Conservation (phyloP, 2,329 filamentous ascomycete species). For the Bipolaris oryzae region DNA sequence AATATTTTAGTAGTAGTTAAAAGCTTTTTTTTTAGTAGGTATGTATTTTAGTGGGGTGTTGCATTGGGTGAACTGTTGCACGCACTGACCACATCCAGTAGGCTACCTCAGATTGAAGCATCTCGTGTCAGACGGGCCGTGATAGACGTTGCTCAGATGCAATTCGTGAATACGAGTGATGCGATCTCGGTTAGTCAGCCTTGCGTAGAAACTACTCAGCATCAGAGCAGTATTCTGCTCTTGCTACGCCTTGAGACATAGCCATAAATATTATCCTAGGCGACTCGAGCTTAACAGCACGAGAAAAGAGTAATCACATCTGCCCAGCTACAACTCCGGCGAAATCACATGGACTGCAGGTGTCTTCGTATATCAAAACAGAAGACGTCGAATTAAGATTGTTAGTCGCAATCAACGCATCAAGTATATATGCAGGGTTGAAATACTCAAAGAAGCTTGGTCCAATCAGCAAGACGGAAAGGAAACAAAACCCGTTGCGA, state of each 20-base stretch:
- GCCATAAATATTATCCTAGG: too few species aligned
- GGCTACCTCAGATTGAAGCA: neutral
- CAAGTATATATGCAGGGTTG: neutral
- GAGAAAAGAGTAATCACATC: too few species aligned
- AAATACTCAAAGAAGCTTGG: neutral
- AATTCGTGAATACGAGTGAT: neutral
- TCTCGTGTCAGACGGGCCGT: neutral
- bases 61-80: too few species aligned
- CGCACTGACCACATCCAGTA: too few species aligned
- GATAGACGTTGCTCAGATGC: neutral
- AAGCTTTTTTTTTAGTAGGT: too few species aligned
- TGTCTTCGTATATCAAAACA: neutral
- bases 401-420: neutral
- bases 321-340: too few species aligned
- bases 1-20: too few species aligned
- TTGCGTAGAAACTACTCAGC: neutral
- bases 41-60: too few species aligned
- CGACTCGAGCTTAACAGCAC: neutral
- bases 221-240: neutral
- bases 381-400: conserved; percentile 2
- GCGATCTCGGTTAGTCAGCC: neutral
- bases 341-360: neutral
- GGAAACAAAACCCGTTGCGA: neutral
- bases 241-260: neutral
- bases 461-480: neutral